Evolutionary conservation across 2,329 filamentous ascomycete species (phyloP).

Genomic region (Botryotinia globosa): DNA sequence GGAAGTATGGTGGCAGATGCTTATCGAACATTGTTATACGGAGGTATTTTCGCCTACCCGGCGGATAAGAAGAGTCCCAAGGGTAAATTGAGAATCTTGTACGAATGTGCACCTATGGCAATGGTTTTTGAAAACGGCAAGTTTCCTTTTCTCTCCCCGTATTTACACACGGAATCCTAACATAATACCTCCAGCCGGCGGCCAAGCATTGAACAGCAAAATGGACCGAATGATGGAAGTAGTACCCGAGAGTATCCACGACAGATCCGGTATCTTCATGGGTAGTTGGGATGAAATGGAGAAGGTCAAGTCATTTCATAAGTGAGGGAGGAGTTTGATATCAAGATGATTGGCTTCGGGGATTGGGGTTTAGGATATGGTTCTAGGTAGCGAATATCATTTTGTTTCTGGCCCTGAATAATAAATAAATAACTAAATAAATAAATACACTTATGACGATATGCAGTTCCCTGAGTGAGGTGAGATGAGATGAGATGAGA

Average conservation of each 20-base stretch:
- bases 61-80: slow-evolving; percentile 98
- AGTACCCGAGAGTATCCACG: slow-evolving; percentile 88
- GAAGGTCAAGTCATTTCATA: slow-evolving; percentile 69
- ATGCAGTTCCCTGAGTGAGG: neutral
- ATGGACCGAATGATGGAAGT: slow-evolving; percentile 91
- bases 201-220: slow-evolving; percentile 84
- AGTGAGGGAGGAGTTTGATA: slow-evolving; percentile 20
- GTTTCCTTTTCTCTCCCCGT: slow-evolving; percentile 37
- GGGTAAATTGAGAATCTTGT: slow-evolving; percentile 94
- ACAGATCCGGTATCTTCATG: slow-evolving; percentile 92
- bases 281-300: slow-evolving; percentile 93
- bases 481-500: neutral
- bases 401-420: slow-evolving; percentile 4
- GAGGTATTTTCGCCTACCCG: slow-evolving; percentile 95
- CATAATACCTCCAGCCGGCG: slow-evolving; percentile 64
- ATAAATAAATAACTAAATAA: neutral
- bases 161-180: neutral
- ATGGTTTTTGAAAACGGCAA: slow-evolving; percentile 97
- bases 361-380: slow-evolving; percentile 25
- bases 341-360: neutral
- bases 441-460: neutral
- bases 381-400: slow-evolving; percentile 9
- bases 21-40: slow-evolving; percentile 92
- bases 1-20: slow-evolving; percentile 98
- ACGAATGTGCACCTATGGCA: slow-evolving; percentile 98